Percentiles rank a stretch among this genome's conserved stretches.
These are phyloP conservation scores for Straminergon stramineum DNA, from an alignment of 225 moss, liverwort and hornwort species.

Conservation along the genomic window DNA sequence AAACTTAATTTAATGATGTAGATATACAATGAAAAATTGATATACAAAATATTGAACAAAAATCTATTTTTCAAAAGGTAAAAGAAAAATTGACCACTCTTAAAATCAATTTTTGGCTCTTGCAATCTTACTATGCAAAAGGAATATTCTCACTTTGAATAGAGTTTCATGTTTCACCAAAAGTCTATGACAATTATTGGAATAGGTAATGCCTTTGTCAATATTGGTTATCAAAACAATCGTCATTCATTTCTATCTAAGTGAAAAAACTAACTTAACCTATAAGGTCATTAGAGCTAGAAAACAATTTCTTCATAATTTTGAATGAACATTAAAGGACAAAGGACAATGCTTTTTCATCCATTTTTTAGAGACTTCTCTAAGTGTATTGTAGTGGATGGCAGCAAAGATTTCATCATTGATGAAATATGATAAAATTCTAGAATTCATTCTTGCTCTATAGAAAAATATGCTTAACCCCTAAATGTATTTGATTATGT, in stretches of 20 bases:
- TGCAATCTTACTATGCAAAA: background rate
- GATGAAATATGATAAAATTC: background rate
- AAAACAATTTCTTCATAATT: background rate
- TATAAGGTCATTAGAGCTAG: accelerated
- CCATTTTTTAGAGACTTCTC: background rate
- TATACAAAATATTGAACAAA: background rate
- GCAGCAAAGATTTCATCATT: background rate
- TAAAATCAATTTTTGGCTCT: background rate
- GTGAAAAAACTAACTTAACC: accelerated
- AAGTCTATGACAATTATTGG: background rate
- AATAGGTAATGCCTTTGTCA: background rate
- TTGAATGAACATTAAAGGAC: background rate
- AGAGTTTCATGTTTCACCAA: accelerated
- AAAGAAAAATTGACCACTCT: too few relatives aligned
- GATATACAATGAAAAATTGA: background rate
- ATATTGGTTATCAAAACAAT: background rate
- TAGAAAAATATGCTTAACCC: background rate
- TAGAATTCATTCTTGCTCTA: background rate
- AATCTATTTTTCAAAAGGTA: background rate
- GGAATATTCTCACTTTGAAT: background rate
- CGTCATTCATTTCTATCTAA: accelerated
- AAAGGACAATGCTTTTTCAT: background rate
- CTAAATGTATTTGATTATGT: too few relatives aligned
- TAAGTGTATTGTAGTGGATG: accelerated
- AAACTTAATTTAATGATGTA: background rate